phyloP scores from a whole-genome alignment of 306 rosid species.

The Quercus glauca region DNA sequence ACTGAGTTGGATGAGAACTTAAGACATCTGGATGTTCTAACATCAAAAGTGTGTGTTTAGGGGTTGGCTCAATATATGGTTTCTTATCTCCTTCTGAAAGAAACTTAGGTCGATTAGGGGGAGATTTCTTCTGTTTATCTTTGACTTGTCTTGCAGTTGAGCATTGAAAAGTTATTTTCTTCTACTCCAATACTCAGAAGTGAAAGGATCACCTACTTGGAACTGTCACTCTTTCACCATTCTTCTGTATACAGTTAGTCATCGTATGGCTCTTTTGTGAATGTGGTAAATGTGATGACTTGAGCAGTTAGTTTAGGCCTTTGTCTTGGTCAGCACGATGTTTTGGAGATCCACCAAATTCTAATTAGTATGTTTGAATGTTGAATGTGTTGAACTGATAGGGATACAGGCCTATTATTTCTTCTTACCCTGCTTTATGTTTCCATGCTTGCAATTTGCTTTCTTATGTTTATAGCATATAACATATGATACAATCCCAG shows the following conservation, averaged over 20 bases:
- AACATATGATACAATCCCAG: neutral
- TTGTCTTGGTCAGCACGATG: neutral
- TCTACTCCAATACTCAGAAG: neutral
- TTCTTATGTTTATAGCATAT: constrained; percentile 6
- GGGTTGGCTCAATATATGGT: neutral
- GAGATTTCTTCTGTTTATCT: constrained; percentile 9
- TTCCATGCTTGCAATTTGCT: constrained; percentile 8
- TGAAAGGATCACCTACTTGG: neutral
- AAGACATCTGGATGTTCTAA: constrained; percentile 6
- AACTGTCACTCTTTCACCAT: neutral
- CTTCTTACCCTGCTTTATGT: constrained; percentile 9
- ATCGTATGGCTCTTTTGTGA: neutral
- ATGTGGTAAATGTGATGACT: neutral
- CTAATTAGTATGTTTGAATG: neutral
- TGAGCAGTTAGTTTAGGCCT: neutral
- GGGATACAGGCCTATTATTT: neutral
- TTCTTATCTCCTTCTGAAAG: constrained; percentile 12
- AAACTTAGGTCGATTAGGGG: neutral
- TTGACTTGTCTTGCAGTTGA: constrained; percentile 4
- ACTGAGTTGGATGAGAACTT: constrained; percentile 15
- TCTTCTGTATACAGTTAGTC: neutral
- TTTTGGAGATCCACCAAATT: neutral
- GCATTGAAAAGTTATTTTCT: neutral
- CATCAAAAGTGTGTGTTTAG: constrained; percentile 5
- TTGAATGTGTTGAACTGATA: neutral